Conservation (phyloP, 805 yeast species). For the Candida jianshihensis region DNA sequence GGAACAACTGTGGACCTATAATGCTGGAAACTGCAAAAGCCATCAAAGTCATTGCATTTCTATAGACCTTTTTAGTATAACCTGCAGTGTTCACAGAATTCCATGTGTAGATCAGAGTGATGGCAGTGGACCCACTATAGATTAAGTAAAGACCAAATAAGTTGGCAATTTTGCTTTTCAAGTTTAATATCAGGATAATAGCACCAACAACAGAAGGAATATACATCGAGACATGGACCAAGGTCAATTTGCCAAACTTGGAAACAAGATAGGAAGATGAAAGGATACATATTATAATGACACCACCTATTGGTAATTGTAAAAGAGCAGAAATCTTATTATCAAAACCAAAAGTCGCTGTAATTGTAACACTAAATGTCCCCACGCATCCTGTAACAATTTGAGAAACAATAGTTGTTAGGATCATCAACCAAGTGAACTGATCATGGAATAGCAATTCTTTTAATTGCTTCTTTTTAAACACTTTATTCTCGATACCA, state of each 20-base stretch:
- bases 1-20: slow-evolving; percentile 57
- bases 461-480: slow-evolving; percentile 32
- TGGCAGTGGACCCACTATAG: slow-evolving; percentile 47
- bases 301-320: slow-evolving; percentile 1
- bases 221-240: slow-evolving; percentile 31
- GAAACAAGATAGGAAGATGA: slow-evolving; percentile 30
- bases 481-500: slow-evolving; percentile 37
- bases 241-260: slow-evolving; percentile 26
- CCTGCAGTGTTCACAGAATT: slow-evolving; percentile 54
- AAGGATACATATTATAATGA: slow-evolving; percentile 34
- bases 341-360: slow-evolving; percentile 13
- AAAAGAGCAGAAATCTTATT: slow-evolving; percentile 11
- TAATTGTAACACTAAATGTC: slow-evolving; percentile 14
- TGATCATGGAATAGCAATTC: slow-evolving; percentile 38
- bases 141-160: slow-evolving; percentile 40
- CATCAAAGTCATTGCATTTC: slow-evolving; percentile 47
- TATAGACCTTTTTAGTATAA: slow-evolving; percentile 43
- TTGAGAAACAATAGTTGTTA: slow-evolving; percentile 35
- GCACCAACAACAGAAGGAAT: slow-evolving; percentile 44
- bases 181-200: slow-evolving; percentile 34
- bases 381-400: slow-evolving; percentile 27
- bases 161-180: slow-evolving; percentile 34
- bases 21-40: slow-evolving; percentile 49
- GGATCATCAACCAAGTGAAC: slow-evolving; percentile 38
- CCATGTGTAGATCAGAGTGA: slow-evolving; percentile 52